Conservation (phyloP, 2,329 filamentous ascomycete species). For the Leptoxyphium fumago region DNA sequence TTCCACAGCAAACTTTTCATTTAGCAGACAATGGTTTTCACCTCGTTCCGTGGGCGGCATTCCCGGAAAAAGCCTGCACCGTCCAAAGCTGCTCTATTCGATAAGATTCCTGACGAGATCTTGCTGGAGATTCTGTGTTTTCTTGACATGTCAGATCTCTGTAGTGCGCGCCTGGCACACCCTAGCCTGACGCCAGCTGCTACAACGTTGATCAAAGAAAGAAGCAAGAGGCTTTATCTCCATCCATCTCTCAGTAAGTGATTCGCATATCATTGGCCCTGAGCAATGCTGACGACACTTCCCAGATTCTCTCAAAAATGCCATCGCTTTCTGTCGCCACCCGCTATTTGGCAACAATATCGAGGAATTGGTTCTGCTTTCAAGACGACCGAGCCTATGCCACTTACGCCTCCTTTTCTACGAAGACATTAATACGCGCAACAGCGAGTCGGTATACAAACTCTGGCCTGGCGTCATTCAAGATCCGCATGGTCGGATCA, state of each 20-base stretch:
- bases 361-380: neutral
- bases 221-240: neutral
- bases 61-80: too few relatives aligned
- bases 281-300: neutral
- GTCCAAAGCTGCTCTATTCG: too few relatives aligned
- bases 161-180: neutral
- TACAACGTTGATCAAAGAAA: neutral
- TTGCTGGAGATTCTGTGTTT: neutral
- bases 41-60: too few relatives aligned
- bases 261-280: neutral
- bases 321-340: neutral
- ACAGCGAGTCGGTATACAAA: neutral
- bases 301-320: neutral
- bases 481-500: neutral
- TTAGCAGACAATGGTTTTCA: too few relatives aligned
- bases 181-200: neutral
- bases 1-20: too few relatives aligned
- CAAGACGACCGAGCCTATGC: neutral
- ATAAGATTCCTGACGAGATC: neutral
- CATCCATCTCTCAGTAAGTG: neutral
- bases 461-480: neutral
- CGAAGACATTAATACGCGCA: neutral
- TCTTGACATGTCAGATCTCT: neutral
- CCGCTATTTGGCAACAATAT: neutral
- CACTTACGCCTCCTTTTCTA: too few relatives aligned